These are phyloP conservation scores for Cicer arietinum DNA, from an alignment of 306 rosid genomes.

Conservation along the genomic window DNA sequence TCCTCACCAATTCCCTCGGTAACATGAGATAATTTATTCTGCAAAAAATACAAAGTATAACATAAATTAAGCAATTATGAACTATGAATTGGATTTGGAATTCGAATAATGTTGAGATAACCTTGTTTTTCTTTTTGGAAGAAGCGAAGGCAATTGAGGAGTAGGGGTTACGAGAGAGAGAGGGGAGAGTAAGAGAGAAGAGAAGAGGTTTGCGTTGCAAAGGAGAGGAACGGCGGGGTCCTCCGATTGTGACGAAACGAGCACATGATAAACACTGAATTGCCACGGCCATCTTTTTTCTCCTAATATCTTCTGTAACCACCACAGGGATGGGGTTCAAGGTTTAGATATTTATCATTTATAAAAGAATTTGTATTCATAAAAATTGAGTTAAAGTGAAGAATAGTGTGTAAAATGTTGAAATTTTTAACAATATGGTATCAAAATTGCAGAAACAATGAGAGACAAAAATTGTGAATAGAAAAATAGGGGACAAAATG, in stretches of 20 bases:
- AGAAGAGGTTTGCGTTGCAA: constrained; percentile 54
- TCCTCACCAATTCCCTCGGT: constrained; percentile 56
- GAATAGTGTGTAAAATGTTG: too few species aligned
- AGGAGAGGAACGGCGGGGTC: not conserved
- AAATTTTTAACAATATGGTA: too few species aligned
- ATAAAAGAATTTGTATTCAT: too few species aligned
- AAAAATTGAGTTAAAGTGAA: too few species aligned
- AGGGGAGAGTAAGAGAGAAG: constrained; percentile 50
- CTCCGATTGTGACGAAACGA: constrained; percentile 16
- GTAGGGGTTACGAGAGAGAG: constrained; percentile 52
- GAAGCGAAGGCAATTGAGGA: constrained; percentile 49
- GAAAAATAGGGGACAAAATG: too few species aligned
- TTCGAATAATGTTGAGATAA: not conserved
- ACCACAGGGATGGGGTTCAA: not conserved
- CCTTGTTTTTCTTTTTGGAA: constrained; percentile 66
- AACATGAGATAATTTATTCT: constrained; percentile 54
- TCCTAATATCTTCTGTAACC: constrained; percentile 1
- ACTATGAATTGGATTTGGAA: not conserved
- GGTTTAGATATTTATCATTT: not conserved
- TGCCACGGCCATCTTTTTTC: constrained; percentile 51
- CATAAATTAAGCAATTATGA: not conserved
- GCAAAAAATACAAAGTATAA: constrained; percentile 15
- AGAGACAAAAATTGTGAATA: too few species aligned
- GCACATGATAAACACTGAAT: constrained; percentile 50
- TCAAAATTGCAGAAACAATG: too few species aligned